These are phyloP conservation scores for Lepiota brunneoincarnata DNA, from an alignment of 768 basidiomycete species.

Conservation along the genomic window DNA sequence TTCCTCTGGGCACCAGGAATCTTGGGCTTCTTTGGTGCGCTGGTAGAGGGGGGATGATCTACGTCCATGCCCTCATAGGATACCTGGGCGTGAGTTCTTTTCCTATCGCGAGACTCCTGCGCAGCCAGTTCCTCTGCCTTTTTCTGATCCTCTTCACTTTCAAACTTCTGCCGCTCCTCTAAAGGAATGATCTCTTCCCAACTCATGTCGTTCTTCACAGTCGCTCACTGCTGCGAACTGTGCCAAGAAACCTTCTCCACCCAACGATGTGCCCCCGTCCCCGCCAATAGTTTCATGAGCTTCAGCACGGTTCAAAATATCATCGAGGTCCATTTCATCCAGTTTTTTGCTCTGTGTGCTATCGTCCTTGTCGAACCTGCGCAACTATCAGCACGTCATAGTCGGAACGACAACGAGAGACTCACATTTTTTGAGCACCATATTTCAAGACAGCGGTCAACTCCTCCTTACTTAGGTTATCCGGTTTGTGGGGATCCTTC, in stretches of 20 bases:
- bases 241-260: constrained; percentile 94
- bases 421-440: constrained; percentile 95
- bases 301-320: constrained; percentile 95
- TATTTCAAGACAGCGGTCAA: constrained; percentile 97
- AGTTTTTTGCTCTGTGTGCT: constrained; percentile 90
- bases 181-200: constrained; percentile 99
- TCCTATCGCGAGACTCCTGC: constrained; percentile 70
- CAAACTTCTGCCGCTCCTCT: constrained; percentile 83
- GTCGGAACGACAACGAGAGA: constrained; percentile 15
- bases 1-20: constrained; percentile 74
- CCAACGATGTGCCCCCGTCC: constrained; percentile 90
- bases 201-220: constrained; percentile 95
- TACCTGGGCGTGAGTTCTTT: constrained; percentile 81
- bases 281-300: constrained; percentile 92
- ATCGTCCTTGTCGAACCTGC: constrained; percentile 97
- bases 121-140: constrained; percentile 69
- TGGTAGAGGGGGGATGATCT: constrained; percentile 60
- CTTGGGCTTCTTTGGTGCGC: constrained; percentile 74
- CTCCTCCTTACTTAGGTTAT: constrained; percentile 93
- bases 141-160: constrained; percentile 67
- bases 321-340: constrained; percentile 98
- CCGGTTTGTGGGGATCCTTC: constrained; percentile 73
- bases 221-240: constrained; percentile 96
- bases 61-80: constrained; percentile 96
- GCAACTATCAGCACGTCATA: constrained; percentile 3